These are phyloP conservation scores for Lasiodiplodia hormozganensis DNA, from an alignment of 2,329 filamentous ascomycete species.

Conservation along the genomic window DNA sequence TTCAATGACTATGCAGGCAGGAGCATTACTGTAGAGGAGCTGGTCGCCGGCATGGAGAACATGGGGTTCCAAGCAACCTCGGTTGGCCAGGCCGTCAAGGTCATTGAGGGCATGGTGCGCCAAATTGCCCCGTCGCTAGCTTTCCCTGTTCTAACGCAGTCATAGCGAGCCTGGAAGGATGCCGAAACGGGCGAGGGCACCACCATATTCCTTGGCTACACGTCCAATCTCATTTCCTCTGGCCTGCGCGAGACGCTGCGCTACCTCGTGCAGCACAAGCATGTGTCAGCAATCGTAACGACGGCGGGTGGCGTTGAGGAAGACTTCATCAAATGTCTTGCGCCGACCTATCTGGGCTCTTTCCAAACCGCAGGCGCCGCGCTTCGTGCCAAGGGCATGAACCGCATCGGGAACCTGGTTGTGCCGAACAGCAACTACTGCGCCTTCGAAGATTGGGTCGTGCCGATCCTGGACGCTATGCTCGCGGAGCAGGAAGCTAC, in stretches of 20 bases:
- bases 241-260: conserved; percentile 90
- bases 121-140: conserved; percentile 1
- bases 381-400: conserved; percentile 84
- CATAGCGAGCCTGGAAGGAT: conserved; percentile 77
- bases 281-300: conserved; percentile 92
- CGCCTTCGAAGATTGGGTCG: conserved; percentile 95
- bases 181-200: conserved; percentile 79
- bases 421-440: conserved; percentile 99
- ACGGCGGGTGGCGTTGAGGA: conserved; percentile 96
- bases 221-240: conserved; percentile 96
- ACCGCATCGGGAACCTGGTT: conserved; percentile 93
- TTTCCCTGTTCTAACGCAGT: conserved; percentile 9
- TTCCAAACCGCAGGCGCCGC: conserved; percentile 80
- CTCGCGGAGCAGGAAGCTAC: conserved; percentile 89
- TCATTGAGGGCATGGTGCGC: conserved; percentile 93
- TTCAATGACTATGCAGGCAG: conserved; percentile 81
- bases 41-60: conserved; percentile 79
- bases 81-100: conserved; percentile 84
- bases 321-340: conserved; percentile 98
- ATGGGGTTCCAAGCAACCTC: conserved; percentile 88
- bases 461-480: conserved; percentile 95
- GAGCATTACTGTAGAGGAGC: conserved; percentile 83
- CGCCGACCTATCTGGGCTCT: conserved; percentile 87
- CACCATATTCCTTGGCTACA: conserved; percentile 97
- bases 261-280: conserved; percentile 90